phyloP scores from a whole-genome alignment of 495 filamentous ascomycete species.

The Antarctomyces pellizariae region DNA sequence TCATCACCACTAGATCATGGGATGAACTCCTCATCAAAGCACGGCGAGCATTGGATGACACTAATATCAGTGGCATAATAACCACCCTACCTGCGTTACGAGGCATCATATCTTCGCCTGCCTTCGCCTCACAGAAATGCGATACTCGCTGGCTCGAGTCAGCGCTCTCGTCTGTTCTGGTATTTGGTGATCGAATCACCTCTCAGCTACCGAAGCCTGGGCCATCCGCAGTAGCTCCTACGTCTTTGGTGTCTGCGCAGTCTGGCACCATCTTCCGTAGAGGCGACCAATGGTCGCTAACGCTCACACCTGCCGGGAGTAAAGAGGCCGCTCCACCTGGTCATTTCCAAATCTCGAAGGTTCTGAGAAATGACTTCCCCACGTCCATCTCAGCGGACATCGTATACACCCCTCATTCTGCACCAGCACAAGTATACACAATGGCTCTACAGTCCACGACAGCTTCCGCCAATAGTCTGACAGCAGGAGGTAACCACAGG shows the following conservation, averaged over 20 bases:
- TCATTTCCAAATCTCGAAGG: constrained; percentile 27
- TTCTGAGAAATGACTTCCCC: constrained; percentile 35
- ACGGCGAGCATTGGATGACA: constrained; percentile 28
- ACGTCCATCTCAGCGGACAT: constrained; percentile 27
- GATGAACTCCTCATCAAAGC: constrained; percentile 26
- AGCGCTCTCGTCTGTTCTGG: constrained; percentile 18
- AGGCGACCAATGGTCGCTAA: constrained; percentile 32
- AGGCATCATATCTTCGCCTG: constrained; percentile 24
- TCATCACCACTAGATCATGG: constrained; percentile 30
- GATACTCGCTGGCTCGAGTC: constrained; percentile 35
- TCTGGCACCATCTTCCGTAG: constrained; percentile 25
- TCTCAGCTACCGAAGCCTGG: too few species aligned
- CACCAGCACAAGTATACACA: constrained; percentile 15
- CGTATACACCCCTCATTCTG: constrained; percentile 23
- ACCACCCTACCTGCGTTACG: constrained; percentile 30
- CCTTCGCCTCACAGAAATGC: constrained; percentile 21
- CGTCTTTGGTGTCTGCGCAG: constrained; percentile 2
- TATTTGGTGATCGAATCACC: constrained; percentile 14
- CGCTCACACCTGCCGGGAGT: constrained; percentile 15
- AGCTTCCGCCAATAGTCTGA: constrained; percentile 22
- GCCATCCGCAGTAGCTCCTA: too few species aligned
- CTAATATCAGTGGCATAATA: constrained; percentile 26
- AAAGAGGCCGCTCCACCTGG: constrained; percentile 8
- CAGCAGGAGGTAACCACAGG: constrained; percentile 21
- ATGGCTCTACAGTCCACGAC: constrained; percentile 24